Evolutionary conservation across 2,329 filamentous ascomycete genomes (phyloP).

Genomic region (Ophiocordyceps polyrhachis-furcata): DNA sequence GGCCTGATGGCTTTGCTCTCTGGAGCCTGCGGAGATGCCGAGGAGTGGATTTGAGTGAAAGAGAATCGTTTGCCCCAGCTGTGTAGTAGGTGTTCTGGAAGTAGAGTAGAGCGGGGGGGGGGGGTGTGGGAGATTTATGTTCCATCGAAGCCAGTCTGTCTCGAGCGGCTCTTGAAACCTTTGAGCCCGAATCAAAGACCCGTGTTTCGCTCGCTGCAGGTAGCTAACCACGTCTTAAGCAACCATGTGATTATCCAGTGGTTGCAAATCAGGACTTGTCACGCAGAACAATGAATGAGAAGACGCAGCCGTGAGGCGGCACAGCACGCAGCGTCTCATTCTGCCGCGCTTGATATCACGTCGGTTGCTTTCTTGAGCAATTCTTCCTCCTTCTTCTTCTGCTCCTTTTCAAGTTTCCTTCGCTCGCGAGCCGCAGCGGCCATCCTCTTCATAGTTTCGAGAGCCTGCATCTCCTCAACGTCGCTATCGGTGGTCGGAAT

Average conservation of each 20-base stretch:
- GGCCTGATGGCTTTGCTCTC: neutral
- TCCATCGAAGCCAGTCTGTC: too few species aligned
- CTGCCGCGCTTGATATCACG: neutral
- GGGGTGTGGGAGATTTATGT: too few species aligned
- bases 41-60: neutral
- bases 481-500: slow-evolving; percentile 41
- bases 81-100: too few species aligned
- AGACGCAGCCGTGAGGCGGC: neutral
- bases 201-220: too few species aligned
- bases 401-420: slow-evolving; percentile 31
- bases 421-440: slow-evolving; percentile 35
- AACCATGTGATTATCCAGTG: too few species aligned
- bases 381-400: slow-evolving; percentile 42
- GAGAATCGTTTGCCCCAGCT: neutral
- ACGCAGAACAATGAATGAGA: too few species aligned
- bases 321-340: neutral
- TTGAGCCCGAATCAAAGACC: too few species aligned
- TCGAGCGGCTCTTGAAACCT: too few species aligned
- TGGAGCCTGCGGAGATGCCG: neutral
- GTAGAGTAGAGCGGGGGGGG: too few species aligned
- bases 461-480: slow-evolving; percentile 32
- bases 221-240: too few species aligned
- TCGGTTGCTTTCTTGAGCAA: slow-evolving; percentile 19
- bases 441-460: slow-evolving; percentile 33
- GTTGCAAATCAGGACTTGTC: too few species aligned